These are phyloP conservation scores for Tritrichomonas foetus DNA, from an alignment of 208 protist genomes.

Conservation along the genomic window DNA sequence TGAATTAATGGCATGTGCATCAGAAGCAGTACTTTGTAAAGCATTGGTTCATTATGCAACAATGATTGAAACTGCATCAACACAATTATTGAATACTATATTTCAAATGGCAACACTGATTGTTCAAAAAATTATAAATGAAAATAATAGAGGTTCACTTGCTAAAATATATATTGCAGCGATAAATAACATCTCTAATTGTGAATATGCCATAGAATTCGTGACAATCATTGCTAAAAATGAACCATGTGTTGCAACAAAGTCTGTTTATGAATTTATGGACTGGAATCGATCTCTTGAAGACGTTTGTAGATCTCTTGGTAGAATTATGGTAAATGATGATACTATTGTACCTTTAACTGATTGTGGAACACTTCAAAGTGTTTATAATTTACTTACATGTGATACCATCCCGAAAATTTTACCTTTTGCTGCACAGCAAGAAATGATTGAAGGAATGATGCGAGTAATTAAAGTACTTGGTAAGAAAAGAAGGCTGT, in stretches of 20 bases:
- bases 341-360: not conserved
- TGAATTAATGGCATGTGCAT: not conserved
- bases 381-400: not conserved
- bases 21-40: not conserved
- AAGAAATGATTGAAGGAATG: conserved; percentile 30
- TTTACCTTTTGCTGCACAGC: not conserved
- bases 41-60: not conserved
- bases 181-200: not conserved
- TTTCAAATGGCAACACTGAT: not conserved
- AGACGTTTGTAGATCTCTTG: not conserved
- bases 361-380: not conserved
- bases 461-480: not conserved
- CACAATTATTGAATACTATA: not conserved
- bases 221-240: not conserved
- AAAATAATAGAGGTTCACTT: not conserved
- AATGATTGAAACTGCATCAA: not conserved
- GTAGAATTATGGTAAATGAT: not conserved
- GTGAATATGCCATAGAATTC: not conserved
- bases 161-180: not conserved
- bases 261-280: not conserved
- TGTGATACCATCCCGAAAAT: not conserved
- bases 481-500: too few species aligned
- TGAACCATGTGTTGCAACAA: not conserved
- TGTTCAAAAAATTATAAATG: not conserved
- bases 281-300: not conserved